Evolutionary conservation across 805 yeast genomes (phyloP).

Genomic region (Suhomyces sp.): DNA sequence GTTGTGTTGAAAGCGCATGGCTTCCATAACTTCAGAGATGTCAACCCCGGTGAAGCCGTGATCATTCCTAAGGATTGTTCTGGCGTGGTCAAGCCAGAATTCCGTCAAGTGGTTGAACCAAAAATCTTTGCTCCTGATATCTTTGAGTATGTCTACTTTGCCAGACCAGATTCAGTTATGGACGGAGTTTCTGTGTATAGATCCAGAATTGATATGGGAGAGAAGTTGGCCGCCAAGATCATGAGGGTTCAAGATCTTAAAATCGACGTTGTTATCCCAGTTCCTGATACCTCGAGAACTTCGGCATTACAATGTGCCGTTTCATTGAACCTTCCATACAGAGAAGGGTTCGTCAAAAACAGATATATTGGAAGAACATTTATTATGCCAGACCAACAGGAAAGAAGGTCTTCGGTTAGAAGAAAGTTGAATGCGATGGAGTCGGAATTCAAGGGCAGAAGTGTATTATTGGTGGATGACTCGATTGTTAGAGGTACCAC

Average conservation of each 20-base stretch:
- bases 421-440: constrained; percentile 96
- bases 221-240: constrained; percentile 76
- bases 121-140: constrained; percentile 88
- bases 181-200: constrained; percentile 97
- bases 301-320: constrained; percentile 92
- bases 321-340: constrained; percentile 72
- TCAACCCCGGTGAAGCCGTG: constrained; percentile 95
- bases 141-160: constrained; percentile 96
- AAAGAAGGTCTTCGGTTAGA: constrained; percentile 90
- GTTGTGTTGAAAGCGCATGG: constrained; percentile 94
- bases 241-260: constrained; percentile 43
- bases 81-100: constrained; percentile 60
- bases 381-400: constrained; percentile 97
- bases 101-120: constrained; percentile 80
- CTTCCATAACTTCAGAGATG: constrained; percentile 73
- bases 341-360: constrained; percentile 97
- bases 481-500: constrained; percentile 98
- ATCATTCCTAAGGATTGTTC: constrained; percentile 74
- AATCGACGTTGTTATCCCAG: constrained; percentile 95
- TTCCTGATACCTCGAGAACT: constrained; percentile 97
- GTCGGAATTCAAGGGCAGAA: constrained; percentile 80
- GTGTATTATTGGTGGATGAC: constrained; percentile 91
- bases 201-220: constrained; percentile 92
- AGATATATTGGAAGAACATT: constrained; percentile 97
- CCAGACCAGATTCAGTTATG: constrained; percentile 92